Conservation (phyloP, 768 basidiomycete species). For the Lenzites betulinus region DNA sequence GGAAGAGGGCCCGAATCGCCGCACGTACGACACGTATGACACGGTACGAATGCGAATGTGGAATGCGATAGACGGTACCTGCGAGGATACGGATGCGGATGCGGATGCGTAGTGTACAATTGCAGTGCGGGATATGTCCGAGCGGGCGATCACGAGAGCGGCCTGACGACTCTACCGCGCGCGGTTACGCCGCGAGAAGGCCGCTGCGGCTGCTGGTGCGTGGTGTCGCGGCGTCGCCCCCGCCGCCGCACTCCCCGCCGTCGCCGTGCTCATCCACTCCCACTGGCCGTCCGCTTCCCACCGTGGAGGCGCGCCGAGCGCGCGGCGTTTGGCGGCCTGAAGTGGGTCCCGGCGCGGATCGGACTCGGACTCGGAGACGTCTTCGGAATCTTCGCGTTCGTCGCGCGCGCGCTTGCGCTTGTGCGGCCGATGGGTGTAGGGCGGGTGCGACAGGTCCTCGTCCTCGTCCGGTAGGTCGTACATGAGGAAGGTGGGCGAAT, state of each 20-base stretch:
- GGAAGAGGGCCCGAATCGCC: no score
- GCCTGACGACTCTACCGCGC: constrained; percentile 16
- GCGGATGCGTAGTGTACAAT: constrained; percentile 21
- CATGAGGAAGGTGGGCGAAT: constrained; percentile 68
- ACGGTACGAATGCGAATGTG: background rate
- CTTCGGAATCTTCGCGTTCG: constrained; percentile 18
- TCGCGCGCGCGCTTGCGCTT: constrained; percentile 53
- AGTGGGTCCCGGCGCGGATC: background rate
- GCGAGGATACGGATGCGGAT: no score
- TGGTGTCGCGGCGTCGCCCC: background rate
- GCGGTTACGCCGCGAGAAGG: constrained; percentile 21
- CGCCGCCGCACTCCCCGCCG: background rate
- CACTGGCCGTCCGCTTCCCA: background rate
- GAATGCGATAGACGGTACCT: background rate
- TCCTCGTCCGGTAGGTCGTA: constrained; percentile 68
- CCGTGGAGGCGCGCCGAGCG: background rate
- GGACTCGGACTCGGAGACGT: background rate
- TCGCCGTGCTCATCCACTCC: background rate
- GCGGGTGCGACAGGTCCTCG: constrained; percentile 70
- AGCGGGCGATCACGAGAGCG: background rate
- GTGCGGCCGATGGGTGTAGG: constrained; percentile 55
- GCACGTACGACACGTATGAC: background rate
- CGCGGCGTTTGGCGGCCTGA: constrained; percentile 25
- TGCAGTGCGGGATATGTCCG: background rate
- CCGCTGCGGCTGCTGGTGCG: constrained; percentile 12